Evolutionary conservation across 169 alveolate genomes (phyloP), one percentile per base, ranked within the genome.

Genomic region (Toxoplasma gondii): DNA sequence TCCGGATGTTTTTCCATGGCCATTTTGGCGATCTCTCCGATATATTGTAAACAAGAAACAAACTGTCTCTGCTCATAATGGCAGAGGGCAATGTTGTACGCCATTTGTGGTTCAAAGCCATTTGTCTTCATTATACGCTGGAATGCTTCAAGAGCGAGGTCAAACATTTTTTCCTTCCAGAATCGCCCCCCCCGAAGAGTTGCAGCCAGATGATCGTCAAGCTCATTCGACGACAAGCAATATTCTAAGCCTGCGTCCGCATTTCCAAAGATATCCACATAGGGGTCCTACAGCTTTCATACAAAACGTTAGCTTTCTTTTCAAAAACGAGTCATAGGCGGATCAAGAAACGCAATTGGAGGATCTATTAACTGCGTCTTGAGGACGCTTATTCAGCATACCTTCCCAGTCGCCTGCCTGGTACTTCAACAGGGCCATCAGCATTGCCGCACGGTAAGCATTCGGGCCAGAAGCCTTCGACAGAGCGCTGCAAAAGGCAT

Each of bases 51-150:
- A 31, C 64, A 34, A 34, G 27, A 44, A n/a, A 17, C n/a, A 43
- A 19, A 81, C n/a, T 81, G 64, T 31, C n/a, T 81, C 64, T 7
- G 45, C n/a, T 41, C 88, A 43, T 38, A 81, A 34, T 81, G 88
- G 88, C 88, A 81, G 17, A 81, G 54, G 39, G 64, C 88, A n/a
- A 81, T 43, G 53, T 81, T 81, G n/a, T 81, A 81, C 0, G 88
- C 44, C 45, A 31, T 34, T 17, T 39, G 39, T 24, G 53, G 36
- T 10, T 41, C 64, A n/a, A 81, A 81, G 19, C 58, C 88, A 19
- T 0, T 53, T 44, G n/a, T 22, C 29, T 16, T n/a, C 17, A 12
- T 16, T 12, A 41, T n/a, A 17, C n/a, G 36, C 88, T 43, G 88
- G 58, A 81, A 81, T 0, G 88, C 19, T n/a, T 24, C 88, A 17